Base-by-base conservation (phyloP, 2,329 filamentous ascomycete species). In the Aspergillus calidoustus region DNA sequence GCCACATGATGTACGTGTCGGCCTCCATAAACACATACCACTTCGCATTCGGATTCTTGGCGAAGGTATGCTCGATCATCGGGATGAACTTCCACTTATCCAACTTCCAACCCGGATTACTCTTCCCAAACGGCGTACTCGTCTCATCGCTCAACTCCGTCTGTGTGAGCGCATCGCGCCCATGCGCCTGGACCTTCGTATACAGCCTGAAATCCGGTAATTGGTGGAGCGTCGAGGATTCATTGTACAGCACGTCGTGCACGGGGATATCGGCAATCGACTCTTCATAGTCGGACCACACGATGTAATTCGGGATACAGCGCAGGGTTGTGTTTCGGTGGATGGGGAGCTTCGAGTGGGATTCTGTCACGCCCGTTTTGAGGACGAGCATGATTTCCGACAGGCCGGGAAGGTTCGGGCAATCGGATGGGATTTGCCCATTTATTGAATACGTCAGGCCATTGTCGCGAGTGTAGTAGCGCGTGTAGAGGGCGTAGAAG, bases 21-120 rank as follows among this genome's bases (percentile, higher is more conserved):
- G 82, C 80, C 64, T 87, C 84, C 23, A 85, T 78, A 68, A 87
- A 87, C 57, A 85, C 74, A 63, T 82, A 87, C 85, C 84, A 87
- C 54, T 81, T 82, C 49, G 81, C 80, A 3, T n/a, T 9, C 4
- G 31, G 19, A 15, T 47, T 19, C 7, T 38, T 23, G 38, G 17
- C 1, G 5, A 79, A 72, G 0, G 82, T 79, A 56, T 80, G 77
- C 54, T 84, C 79, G 9, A 84, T 79, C 75, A 85, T 80, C 4
- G 83, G 83, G 13, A 86, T 71, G 60, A 84, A 82, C 65, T 86
- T 86, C 83, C 83, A 85, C 65, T 85, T 85, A 63, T 86, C 84
- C 31, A 86, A 74, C 56, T 76, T 79, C 83, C 79, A 77, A 50
- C 78, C 77, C n/a, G 80, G 71, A 63, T 80, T 81, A 30, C 65